Evolutionary conservation across 768 basidiomycete species (phyloP), one percentile per base, ranked within the genome.

Genomic region (Mycena chlorophos): DNA sequence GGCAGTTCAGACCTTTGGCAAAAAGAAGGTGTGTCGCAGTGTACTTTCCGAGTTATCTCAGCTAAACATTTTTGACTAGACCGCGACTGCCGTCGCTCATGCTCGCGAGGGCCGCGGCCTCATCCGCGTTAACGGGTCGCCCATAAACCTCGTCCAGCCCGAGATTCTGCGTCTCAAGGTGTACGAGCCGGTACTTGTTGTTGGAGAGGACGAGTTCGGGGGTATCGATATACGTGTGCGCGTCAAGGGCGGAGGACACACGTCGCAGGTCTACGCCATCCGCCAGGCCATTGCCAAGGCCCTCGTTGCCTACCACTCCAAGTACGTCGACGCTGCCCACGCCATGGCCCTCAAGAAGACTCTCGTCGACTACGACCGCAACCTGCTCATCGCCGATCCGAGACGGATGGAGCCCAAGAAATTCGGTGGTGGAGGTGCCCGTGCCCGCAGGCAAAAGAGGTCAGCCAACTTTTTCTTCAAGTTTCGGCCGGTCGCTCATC

Each of bases 371-470:
- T 98, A 98, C 74, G 97, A 99, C 80, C 82, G 90, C 63, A 86
- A 90, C 48, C 77, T 96, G 58, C 75, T 95, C 67, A 94, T 95
- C 63, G 90, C 94, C 54, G 94, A 96, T 72, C 94, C 93, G 63
- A 87, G 97, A 78, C 88, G 96, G 80, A 91, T 90, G 88, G 96
- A 98, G 75, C 96, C 96, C 66, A 98, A 98, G 87, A 97, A 96
- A 79, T 98, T 98, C 73, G 96, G 95, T 84, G 95, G 95, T 81
- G 83, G 81, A 73, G 95, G 95, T 87, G 95, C 95, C 63, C 92
- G 95, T 84, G 94, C 94, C 56, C 91, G 94, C 80, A 88, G 94
- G 77, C 95, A 97, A 82, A 97, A 96, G 84, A 91, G 88, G 92
- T 94, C 61, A 58, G 82, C 67, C 25, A 22, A 67, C 28, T 31